A percentile compares a stretch with the other conserved stretches of the same genome.
Evolutionary conservation across 2,329 filamentous ascomycete species (phyloP).

Genomic region (Fusarium domesticum): DNA sequence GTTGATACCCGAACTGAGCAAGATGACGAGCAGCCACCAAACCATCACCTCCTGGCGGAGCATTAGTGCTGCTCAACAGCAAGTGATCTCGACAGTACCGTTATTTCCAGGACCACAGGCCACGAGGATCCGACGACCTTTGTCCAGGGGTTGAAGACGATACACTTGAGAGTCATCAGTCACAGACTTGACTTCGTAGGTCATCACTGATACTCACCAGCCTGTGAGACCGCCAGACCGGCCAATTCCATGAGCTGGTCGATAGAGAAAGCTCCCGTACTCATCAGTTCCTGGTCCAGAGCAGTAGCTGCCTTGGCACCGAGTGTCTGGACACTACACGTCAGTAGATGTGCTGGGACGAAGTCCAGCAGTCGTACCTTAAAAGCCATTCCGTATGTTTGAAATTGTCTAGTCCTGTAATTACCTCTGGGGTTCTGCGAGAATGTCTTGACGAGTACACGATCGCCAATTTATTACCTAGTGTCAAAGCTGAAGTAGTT

Average conservation of each 20-base stretch:
- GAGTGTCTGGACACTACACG: slow-evolving; percentile 71
- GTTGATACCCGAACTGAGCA: slow-evolving; percentile 85
- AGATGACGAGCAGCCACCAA: slow-evolving; percentile 92
- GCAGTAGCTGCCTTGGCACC: slow-evolving; percentile 83
- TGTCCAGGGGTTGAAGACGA: slow-evolving; percentile 71
- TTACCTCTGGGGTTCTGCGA: background rate
- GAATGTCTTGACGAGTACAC: background rate
- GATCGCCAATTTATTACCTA: background rate
- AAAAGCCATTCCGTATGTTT: slow-evolving; percentile 31
- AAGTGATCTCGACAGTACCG: slow-evolving; percentile 40
- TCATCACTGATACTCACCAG: slow-evolving; percentile 50
- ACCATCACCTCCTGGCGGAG: slow-evolving; percentile 74
- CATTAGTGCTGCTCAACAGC: background rate
- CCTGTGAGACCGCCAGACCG: slow-evolving; percentile 88
- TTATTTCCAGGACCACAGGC: slow-evolving; percentile 86
- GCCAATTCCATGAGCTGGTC: slow-evolving; percentile 98
- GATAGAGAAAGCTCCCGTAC: slow-evolving; percentile 78
- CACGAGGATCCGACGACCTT: slow-evolving; percentile 72
- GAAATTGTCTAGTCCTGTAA: slow-evolving; percentile 12
- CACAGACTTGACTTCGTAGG: background rate
- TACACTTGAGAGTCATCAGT: slow-evolving; percentile 58
- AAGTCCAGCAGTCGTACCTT: slow-evolving; percentile 27
- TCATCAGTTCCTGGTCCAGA: slow-evolving; percentile 93
- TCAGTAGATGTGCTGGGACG: background rate
- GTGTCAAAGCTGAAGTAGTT: background rate